Conservation (phyloP, 108 stramenopile genomes). For the Skeletonema potamos region DNA sequence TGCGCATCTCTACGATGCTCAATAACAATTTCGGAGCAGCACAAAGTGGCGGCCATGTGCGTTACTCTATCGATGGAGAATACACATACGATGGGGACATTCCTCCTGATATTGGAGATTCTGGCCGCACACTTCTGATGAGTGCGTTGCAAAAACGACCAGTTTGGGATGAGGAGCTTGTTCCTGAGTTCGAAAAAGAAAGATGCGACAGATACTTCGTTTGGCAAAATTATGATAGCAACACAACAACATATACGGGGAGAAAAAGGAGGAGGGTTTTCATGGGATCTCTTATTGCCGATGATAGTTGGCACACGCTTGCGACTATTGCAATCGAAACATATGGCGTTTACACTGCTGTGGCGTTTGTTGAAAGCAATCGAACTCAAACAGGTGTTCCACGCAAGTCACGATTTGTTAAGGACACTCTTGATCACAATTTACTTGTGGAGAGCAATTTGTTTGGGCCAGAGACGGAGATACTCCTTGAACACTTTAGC, state of each 20-base stretch:
- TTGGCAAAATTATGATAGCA: slow-evolving; percentile 3
- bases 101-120: slow-evolving; percentile 8
- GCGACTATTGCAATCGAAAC: slow-evolving; percentile 54
- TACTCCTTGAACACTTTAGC: slow-evolving; percentile 25
- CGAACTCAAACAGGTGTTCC: slow-evolving; percentile 48
- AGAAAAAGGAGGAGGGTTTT: slow-evolving; percentile 28
- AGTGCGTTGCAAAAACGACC: slow-evolving; percentile 16
- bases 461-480: slow-evolving; percentile 38
- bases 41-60: background rate
- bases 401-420: slow-evolving; percentile 36
- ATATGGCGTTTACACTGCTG: slow-evolving; percentile 54
- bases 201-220: slow-evolving; percentile 35
- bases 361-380: slow-evolving; percentile 67
- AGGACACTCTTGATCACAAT: slow-evolving; percentile 22
- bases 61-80: background rate
- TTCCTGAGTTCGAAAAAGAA: slow-evolving; percentile 15
- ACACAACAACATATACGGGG: slow-evolving; percentile 6
- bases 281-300: slow-evolving; percentile 56
- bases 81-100: background rate
- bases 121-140: slow-evolving; percentile 11
- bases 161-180: slow-evolving; percentile 22
- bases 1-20: background rate
- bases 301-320: slow-evolving; percentile 60
- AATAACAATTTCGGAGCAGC: background rate
- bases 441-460: slow-evolving; percentile 23